These are phyloP conservation scores for Aspergillus arachidicola DNA, from an alignment of 2,329 filamentous ascomycete genomes.

Conservation along the genomic window DNA sequence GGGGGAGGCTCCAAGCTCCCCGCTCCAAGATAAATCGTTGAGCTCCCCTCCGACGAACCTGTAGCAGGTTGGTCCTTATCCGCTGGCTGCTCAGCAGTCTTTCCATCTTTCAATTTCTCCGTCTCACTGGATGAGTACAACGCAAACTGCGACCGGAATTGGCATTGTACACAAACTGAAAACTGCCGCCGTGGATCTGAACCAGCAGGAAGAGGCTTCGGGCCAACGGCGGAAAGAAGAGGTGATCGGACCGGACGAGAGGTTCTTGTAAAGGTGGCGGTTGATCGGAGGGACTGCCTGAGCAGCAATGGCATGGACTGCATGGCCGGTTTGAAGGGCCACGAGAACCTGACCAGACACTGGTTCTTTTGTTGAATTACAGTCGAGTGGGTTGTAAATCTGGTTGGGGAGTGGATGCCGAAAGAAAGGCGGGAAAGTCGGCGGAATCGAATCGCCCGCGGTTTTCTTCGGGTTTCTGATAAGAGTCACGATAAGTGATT, in stretches of 20 bases:
- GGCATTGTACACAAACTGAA: slow-evolving; percentile 48
- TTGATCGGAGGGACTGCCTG: slow-evolving; percentile 40
- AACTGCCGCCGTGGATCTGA: slow-evolving; percentile 30
- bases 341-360: slow-evolving; percentile 23
- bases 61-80: slow-evolving; percentile 27
- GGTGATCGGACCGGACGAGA: slow-evolving; percentile 25
- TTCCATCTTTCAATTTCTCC: slow-evolving; percentile 19
- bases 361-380: slow-evolving; percentile 18
- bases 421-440: slow-evolving; percentile 14
- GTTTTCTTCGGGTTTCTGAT: slow-evolving; percentile 10
- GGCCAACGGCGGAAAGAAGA: slow-evolving; percentile 22
- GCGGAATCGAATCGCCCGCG: slow-evolving; percentile 10
- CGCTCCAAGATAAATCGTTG: slow-evolving; percentile 22
- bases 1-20: slow-evolving; percentile 21
- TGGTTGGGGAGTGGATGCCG: slow-evolving; percentile 5
- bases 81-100: slow-evolving; percentile 20
- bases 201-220: slow-evolving; percentile 25
- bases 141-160: slow-evolving; percentile 36
- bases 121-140: slow-evolving; percentile 29
- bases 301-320: slow-evolving; percentile 44
- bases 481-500: slow-evolving; percentile 3
- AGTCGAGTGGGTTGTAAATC: neutral
- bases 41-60: slow-evolving; percentile 18
- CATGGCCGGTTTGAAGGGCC: slow-evolving; percentile 36
- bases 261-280: slow-evolving; percentile 27